Evolutionary conservation across 2,329 filamentous ascomycete genomes (phyloP).

Genomic region (Dothidotthia symphoricarpi): DNA sequence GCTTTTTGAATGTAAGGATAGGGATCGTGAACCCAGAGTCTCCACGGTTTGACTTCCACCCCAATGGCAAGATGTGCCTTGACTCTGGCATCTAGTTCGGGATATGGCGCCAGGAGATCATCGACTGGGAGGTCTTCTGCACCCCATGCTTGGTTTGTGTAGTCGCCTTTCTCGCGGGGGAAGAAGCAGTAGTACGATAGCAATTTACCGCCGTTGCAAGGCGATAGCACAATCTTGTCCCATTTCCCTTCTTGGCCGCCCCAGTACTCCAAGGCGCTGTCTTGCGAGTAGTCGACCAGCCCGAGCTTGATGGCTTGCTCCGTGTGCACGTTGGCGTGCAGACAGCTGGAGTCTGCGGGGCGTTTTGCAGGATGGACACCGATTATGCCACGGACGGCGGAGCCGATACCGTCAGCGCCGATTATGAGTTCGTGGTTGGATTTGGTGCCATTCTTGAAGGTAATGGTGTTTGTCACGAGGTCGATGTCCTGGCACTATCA

Average conservation of each 20-base stretch:
- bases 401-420: slow-evolving; percentile 67
- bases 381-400: slow-evolving; percentile 60
- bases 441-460: slow-evolving; percentile 48
- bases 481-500: slow-evolving; percentile 53
- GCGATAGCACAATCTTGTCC: slow-evolving; percentile 69
- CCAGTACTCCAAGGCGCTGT: slow-evolving; percentile 68
- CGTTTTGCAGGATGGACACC: slow-evolving; percentile 61
- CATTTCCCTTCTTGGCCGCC: slow-evolving; percentile 62
- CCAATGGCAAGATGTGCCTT: slow-evolving; percentile 58
- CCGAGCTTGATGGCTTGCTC: slow-evolving; percentile 60
- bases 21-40: slow-evolving; percentile 63
- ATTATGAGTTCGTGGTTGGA: slow-evolving; percentile 60
- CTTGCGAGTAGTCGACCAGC: slow-evolving; percentile 60
- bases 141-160: slow-evolving; percentile 60
- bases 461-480: slow-evolving; percentile 42
- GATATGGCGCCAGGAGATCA: slow-evolving; percentile 61
- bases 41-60: slow-evolving; percentile 63
- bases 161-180: slow-evolving; percentile 60
- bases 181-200: slow-evolving; percentile 72
- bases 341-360: slow-evolving; percentile 60
- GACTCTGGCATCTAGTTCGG: slow-evolving; percentile 59
- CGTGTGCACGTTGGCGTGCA: slow-evolving; percentile 64
- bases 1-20: slow-evolving; percentile 58
- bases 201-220: slow-evolving; percentile 64
- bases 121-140: slow-evolving; percentile 53